phyloP scores from a whole-genome alignment of 129 eudicot genomes.

The Deinandra increscens region DNA sequence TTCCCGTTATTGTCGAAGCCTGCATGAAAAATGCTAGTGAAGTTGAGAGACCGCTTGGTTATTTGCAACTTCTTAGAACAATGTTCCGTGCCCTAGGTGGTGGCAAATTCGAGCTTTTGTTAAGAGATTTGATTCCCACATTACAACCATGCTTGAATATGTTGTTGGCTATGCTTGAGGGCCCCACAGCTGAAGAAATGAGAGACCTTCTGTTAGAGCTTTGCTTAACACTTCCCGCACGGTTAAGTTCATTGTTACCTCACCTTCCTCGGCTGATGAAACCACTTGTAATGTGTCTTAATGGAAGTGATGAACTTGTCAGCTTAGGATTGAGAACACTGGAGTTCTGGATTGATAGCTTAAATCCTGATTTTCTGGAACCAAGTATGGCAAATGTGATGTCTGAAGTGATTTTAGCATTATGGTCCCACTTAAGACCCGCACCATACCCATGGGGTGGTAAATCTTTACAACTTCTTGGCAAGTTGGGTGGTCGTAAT shows the following conservation, averaged over 20 bases:
- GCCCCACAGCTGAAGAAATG: constrained; percentile 97
- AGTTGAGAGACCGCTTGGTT: constrained; percentile 92
- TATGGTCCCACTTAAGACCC: constrained; percentile 97
- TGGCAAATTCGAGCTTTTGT: constrained; percentile 86
- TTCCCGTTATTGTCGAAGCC: constrained; percentile 87
- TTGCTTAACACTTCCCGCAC: constrained; percentile 91
- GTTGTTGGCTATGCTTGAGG: constrained; percentile 97
- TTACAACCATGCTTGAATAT: constrained; percentile 86
- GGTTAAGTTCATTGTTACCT: constrained; percentile 87
- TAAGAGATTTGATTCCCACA: constrained; percentile 69
- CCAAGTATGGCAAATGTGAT: constrained; percentile 99
- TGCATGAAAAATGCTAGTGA: constrained; percentile 92
- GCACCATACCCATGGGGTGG: constrained; percentile 97
- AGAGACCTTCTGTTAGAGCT: constrained; percentile 83
- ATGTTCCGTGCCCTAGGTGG: constrained; percentile 96
- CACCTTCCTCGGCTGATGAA: constrained; percentile 95
- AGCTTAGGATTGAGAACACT: constrained; percentile 92
- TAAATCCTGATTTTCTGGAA: constrained; percentile 97
- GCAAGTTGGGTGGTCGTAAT: constrained; percentile 96
- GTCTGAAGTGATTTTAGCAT: constrained; percentile 94
- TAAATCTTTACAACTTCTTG: constrained; percentile 89
- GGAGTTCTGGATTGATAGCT: constrained; percentile 98
- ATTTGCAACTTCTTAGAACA: constrained; percentile 91
- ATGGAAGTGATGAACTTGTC: constrained; percentile 84
- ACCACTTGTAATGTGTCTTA: constrained; percentile 93